Conservation (phyloP, 2,329 filamentous ascomycete species). For the Pyrenophora seminiperda region DNA sequence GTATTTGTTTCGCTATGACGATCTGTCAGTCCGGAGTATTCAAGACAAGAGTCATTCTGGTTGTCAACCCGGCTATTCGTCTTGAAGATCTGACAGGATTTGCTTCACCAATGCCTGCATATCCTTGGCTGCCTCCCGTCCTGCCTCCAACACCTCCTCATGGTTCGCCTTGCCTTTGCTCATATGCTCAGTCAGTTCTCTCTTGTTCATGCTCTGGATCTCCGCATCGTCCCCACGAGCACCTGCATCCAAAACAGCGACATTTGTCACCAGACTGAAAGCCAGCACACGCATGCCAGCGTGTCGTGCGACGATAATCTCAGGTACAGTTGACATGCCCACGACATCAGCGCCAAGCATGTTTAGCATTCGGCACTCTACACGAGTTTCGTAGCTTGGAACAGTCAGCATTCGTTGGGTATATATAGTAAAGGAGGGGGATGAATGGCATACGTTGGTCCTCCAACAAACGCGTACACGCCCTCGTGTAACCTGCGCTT, state of each 20-base stretch:
- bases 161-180: slow-evolving; percentile 67
- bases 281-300: slow-evolving; percentile 66
- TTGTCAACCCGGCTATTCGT: slow-evolving; percentile 14
- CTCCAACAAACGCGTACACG: slow-evolving; percentile 68
- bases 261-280: slow-evolving; percentile 70
- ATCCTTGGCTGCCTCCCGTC: slow-evolving; percentile 63
- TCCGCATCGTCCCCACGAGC: slow-evolving; percentile 62
- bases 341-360: slow-evolving; percentile 69
- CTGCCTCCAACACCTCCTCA: slow-evolving; percentile 68
- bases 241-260: slow-evolving; percentile 63
- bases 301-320: slow-evolving; percentile 69
- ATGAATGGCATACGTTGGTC: slow-evolving; percentile 58
- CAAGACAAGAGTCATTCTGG: background rate
- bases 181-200: slow-evolving; percentile 61
- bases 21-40: background rate
- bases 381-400: slow-evolving; percentile 65
- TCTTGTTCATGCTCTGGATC: slow-evolving; percentile 56
- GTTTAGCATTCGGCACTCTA: slow-evolving; percentile 67
- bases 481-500: slow-evolving; percentile 65
- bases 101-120: slow-evolving; percentile 62
- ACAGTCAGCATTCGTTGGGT: slow-evolving; percentile 14
- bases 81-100: slow-evolving; percentile 50
- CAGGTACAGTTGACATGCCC: slow-evolving; percentile 72
- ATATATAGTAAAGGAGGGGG: background rate
- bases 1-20: background rate